These are phyloP conservation scores for Senecio squalidus DNA, from an alignment of 140 eudicot genomes.

Conservation along the genomic window DNA sequence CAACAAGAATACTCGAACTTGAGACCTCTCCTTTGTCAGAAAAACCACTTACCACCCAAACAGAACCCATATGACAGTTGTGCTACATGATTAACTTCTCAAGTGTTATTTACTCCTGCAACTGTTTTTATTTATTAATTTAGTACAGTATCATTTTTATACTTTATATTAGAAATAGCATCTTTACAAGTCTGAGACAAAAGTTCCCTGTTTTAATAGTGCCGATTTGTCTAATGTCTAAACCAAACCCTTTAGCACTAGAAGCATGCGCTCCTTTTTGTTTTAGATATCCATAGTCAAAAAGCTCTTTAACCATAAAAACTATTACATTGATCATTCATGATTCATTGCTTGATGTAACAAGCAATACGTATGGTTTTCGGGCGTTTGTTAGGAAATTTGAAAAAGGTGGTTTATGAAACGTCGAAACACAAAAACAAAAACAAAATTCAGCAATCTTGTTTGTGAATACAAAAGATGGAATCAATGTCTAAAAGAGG, in stretches of 20 bases:
- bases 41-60: no score
- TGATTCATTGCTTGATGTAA: not conserved
- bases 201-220: not conserved
- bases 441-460: not conserved
- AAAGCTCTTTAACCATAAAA: not conserved
- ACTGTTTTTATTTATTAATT: not conserved
- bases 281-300: not conserved
- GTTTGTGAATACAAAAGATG: not conserved
- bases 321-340: not conserved
- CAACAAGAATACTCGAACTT: no score
- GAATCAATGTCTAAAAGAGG: not conserved
- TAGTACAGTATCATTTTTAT: not conserved
- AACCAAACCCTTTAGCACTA: not conserved
- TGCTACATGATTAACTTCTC: slow-evolving; percentile 23
- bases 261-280: not conserved
- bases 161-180: slow-evolving; percentile 4
- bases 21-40: no score
- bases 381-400: not conserved
- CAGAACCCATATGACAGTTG: no score
- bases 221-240: no score
- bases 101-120: slow-evolving; percentile 10
- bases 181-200: slow-evolving; percentile 5
- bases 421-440: not conserved
- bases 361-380: not conserved
- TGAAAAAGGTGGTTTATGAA: not conserved